Evolutionary conservation across 2,329 filamentous ascomycete genomes (phyloP), one percentile per base, ranked within the genome.

Genomic region (Aspergillus carbonarius): DNA sequence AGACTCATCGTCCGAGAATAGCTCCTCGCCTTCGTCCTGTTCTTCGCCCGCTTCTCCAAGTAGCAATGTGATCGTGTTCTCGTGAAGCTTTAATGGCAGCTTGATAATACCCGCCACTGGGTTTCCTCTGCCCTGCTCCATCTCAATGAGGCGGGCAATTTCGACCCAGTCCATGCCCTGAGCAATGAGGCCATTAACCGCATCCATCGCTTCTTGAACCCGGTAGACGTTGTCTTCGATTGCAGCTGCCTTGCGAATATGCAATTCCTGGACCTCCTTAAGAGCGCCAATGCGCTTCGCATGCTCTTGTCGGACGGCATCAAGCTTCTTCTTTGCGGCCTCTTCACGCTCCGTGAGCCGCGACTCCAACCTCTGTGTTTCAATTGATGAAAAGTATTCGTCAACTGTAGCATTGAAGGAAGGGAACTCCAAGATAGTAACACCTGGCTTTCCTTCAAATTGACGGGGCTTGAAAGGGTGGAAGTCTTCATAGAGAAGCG

Each of bases 131-230:
- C 82, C 86, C 72, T 96, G 90, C 72, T 98, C 93, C 64, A 92
- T 85, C 72, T 96, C 92, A 54, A 99, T 90, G 61, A 99, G 78
- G 59, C 89, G 90, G 9, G 85, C 91, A 68, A 98, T 93, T 64
- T 97, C 90, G 10, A 92, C 87, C 95, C 95, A 99, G 68, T 99
- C 95, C 92, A 98, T 98, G 10, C 93, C 93, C 70, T 96, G 92
- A 5, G 86, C 86, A 60, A 99, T 86, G n/a, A 98, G 79, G 0
- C 91, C 91, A 72, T 96, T 98, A 54, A 99, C 88, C 3, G 95
- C 92, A 72, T 92, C 91, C 73, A 92, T 92, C 4, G 92, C 92
- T 76, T 98, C 95, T 72, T 96, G 90, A 0, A 98, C 93, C 52
- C 92, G 85, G 70, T 96, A 91, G 1, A 92, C 82, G 68, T 99